Percentiles rank a stretch among this genome's conserved stretches.
Evolutionary conservation across 345 rosid genomes (phyloP).

Genomic region (Moricandia moricandioides): DNA sequence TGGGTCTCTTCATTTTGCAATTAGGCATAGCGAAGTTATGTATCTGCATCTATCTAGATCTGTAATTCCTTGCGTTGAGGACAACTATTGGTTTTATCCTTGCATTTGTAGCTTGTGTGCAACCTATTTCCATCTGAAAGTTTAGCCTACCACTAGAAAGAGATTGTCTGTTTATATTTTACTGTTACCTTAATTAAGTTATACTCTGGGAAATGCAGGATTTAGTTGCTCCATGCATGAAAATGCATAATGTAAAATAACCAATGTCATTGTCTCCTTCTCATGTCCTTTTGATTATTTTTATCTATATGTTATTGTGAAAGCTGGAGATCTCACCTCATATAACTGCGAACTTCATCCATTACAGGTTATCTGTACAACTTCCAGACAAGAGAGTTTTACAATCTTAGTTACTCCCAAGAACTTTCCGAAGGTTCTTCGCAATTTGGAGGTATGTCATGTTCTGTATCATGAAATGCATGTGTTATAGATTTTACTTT

Average conservation of each 20-base stretch:
- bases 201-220: conserved; percentile 9
- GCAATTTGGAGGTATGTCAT: conserved; percentile 77
- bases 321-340: conserved; percentile 4
- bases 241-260: conserved; percentile 11
- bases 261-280: neutral
- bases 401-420: conserved; percentile 88
- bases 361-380: conserved; percentile 79
- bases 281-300: conserved; percentile 2
- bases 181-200: neutral
- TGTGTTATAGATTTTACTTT: neutral
- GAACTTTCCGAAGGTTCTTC: conserved; percentile 79
- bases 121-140: conserved; percentile 11
- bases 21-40: neutral
- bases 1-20: conserved; percentile 7
- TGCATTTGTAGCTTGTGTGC: neutral
- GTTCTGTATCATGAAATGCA: neutral
- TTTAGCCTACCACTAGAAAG: neutral
- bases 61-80: neutral
- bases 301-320: conserved; percentile 6
- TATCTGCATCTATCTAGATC: conserved; percentile 2
- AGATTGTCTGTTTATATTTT: neutral
- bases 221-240: conserved; percentile 4
- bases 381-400: conserved; percentile 85
- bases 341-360: conserved; percentile 17
- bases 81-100: neutral